These are phyloP conservation scores for Torulaspora indica DNA, from an alignment of 805 yeast species.

Conservation along the genomic window DNA sequence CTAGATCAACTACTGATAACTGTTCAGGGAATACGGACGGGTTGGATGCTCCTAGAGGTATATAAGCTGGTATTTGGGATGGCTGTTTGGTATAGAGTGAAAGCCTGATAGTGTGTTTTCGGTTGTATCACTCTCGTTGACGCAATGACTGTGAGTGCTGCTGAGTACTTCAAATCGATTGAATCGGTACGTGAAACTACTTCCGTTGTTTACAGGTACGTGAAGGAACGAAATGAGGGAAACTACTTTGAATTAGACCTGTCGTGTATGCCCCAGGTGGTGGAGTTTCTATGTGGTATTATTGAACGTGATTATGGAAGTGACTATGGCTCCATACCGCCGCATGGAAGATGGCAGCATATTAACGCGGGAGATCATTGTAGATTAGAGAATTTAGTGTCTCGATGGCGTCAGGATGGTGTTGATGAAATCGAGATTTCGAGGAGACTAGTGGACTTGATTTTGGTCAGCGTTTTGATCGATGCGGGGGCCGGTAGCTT, in stretches of 20 bases:
- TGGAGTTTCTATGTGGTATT: conserved; percentile 44
- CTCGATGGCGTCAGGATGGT: conserved; percentile 36
- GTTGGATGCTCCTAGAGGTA: background rate
- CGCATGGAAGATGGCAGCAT: conserved; percentile 68
- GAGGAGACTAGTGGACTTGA: conserved; percentile 51
- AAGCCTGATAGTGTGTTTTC: background rate
- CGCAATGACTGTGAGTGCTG: conserved; percentile 8
- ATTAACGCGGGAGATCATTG: conserved; percentile 47
- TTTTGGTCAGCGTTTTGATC: conserved; percentile 54
- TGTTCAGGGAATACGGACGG: too few relatives aligned
- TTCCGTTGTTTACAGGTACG: conserved; percentile 39
- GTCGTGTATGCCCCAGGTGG: conserved; percentile 39
- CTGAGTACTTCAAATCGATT: conserved; percentile 43
- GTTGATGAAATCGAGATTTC: conserved; percentile 44
- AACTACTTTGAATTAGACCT: conserved; percentile 43
- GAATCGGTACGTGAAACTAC: conserved; percentile 54
- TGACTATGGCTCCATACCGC: conserved; percentile 47
- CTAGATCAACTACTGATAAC: background rate
- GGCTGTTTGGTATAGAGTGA: background rate
- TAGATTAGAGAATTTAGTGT: conserved; percentile 44
- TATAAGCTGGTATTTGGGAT: background rate
- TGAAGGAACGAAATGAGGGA: conserved; percentile 30
- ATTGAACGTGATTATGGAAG: conserved; percentile 44
- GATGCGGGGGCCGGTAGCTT: conserved; percentile 67
- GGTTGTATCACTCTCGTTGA: background rate